Base-by-base conservation (phyloP, 805 yeast genomes). In the Candida odintsovae region DNA sequence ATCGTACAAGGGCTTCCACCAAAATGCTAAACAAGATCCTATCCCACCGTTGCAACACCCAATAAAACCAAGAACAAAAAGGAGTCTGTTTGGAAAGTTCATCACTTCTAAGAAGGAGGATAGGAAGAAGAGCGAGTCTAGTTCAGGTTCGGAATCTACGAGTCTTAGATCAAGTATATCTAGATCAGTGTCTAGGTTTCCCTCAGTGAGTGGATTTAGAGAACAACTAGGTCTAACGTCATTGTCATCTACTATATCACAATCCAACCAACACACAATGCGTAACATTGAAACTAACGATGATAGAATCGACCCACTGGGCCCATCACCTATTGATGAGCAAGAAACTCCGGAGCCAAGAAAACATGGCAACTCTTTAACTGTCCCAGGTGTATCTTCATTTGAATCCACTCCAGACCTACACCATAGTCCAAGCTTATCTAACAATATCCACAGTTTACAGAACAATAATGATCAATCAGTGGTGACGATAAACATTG, bases 1-100 rank as follows among this genome's bases (percentile, higher is more conserved):
- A 11, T 45, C 61, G 1, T 63, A 64, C 44, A 54, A 52, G 37
- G 69, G 69, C 2, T 63, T 66, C 52, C 64, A 64, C 37, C 57
- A 59, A 11, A 44, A 54, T 21, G 57, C 50, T 6, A 46, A 40
- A 28, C 45, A 52, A 18, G 60, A 62, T 20, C 67, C 68, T 16
- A 58, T 69, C 3, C 79, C 80, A 1, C 80, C 80, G 3, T 64
- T 73, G 40, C 52, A 63, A 20, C 75, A 70, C n/a, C 80, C 80
- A 1, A 70, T 76, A 25, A 75, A 73, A 50, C 79, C 79, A 0
- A 65, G 50, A 40, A 45, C 50, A 2, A 59, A 54, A 43, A 57
- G 43, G 36, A 48, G 58, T 15, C 44, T 57, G 9, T 58, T 59
- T 41, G 65, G 63, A 2, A 61, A 59, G 44, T 59, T 62, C 42